phyloP scores from a whole-genome alignment of 208 protist species.

The Balamuthia mandrillaris region DNA sequence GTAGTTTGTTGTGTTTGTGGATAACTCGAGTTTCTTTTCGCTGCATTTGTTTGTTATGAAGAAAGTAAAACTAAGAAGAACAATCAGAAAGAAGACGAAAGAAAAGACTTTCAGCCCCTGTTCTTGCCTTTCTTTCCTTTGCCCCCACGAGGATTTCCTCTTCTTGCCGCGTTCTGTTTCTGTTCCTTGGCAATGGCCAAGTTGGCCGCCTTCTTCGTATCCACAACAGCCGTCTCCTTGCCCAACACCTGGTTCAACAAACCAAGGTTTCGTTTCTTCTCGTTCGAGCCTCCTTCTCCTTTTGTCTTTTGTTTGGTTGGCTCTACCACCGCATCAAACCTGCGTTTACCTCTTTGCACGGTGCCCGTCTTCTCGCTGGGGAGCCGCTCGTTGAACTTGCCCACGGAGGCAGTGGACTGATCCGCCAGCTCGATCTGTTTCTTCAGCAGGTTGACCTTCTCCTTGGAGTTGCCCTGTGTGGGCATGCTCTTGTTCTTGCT shows the following conservation, averaged over 20 bases:
- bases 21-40: too few species aligned
- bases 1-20: too few species aligned
- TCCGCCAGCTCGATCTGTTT: constrained; percentile 8
- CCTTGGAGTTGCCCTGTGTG: too few species aligned
- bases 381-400: constrained; percentile 38
- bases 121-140: too few species aligned
- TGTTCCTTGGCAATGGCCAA: not conserved
- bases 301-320: too few species aligned
- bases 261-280: not conserved
- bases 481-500: too few species aligned
- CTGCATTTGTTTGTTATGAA: too few species aligned
- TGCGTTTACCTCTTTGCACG: constrained; percentile 11
- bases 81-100: too few species aligned
- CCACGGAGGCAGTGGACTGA: constrained; percentile 28
- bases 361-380: not conserved
- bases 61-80: too few species aligned
- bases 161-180: constrained; percentile 16
- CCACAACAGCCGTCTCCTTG: not conserved
- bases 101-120: too few species aligned
- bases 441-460: too few species aligned
- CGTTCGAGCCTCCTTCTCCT: not conserved
- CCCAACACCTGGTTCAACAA: constrained; percentile 28
- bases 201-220: not conserved
- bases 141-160: too few species aligned
- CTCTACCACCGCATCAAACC: constrained; percentile 21